A percentile compares a stretch with the other conserved stretches of the same genome.
These are phyloP conservation scores for Moesziomyces sp. DNA, from an alignment of 1,284 basidiomycete genomes.

Conservation along the genomic window DNA sequence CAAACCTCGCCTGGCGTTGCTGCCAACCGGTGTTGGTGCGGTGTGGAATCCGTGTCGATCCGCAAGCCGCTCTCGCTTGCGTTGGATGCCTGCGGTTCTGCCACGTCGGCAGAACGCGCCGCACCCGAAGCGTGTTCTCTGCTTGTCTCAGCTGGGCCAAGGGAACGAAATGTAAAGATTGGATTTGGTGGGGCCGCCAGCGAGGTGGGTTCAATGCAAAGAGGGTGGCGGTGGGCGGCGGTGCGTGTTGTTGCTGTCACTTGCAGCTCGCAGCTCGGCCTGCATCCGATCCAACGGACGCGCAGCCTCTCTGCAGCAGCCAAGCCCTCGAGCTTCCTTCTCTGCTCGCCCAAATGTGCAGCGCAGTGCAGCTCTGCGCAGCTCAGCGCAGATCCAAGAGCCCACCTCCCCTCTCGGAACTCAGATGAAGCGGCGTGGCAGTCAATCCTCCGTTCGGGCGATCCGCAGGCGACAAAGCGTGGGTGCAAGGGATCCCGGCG, in stretches of 20 bases:
- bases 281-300: constrained; percentile 14
- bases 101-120: not conserved
- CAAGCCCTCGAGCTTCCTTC: not conserved
- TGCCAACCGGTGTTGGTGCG: no score
- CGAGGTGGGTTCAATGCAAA: not conserved
- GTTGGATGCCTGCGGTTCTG: no score
- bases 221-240: not conserved
- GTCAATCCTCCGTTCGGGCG: not conserved
- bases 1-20: no score
- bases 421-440: not conserved
- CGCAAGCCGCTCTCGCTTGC: no score
- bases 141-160: not conserved
- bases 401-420: not conserved
- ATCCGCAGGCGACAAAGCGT: constrained; percentile 1
- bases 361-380: not conserved
- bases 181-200: not conserved
- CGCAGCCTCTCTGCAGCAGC: constrained; percentile 1
- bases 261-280: constrained; percentile 20
- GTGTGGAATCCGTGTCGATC: no score
- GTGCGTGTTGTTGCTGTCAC: constrained; percentile 6
- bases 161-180: not conserved
- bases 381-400: no score
- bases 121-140: not conserved
- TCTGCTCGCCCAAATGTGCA: not conserved
- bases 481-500: constrained; percentile 31